Evolutionary conservation across 192 early-diverging fungal species (phyloP).

Genomic region (Jimgerdemannia lactiflua): DNA sequence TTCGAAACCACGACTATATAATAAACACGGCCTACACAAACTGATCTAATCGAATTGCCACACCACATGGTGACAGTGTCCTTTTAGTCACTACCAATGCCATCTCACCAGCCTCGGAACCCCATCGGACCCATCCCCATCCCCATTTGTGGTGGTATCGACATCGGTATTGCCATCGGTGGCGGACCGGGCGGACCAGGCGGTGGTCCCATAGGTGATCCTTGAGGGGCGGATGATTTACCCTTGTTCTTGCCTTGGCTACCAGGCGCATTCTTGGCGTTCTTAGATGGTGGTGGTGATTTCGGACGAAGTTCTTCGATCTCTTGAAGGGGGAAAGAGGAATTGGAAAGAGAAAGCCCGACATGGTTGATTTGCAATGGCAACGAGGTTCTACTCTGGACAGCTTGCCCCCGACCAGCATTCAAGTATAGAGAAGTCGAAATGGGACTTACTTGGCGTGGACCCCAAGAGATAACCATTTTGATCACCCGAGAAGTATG

Average conservation of each 20-base stretch:
- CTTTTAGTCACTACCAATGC: no score
- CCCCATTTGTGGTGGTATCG: background rate
- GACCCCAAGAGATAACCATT: slow-evolving; percentile 24
- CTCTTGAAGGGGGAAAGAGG: slow-evolving; percentile 14
- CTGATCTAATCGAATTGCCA: no score
- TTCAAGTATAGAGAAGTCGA: background rate
- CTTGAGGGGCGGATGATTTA: background rate
- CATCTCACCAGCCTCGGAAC: no score
- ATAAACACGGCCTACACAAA: no score
- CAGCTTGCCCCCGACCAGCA: no score
- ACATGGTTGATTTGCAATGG: background rate
- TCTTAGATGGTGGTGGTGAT: slow-evolving; percentile 43
- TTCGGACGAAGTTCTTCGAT: slow-evolving; percentile 55
- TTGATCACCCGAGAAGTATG: slow-evolving; percentile 22
- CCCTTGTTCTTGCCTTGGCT: background rate
- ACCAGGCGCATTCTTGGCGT: background rate
- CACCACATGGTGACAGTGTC: no score
- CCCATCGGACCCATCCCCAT: background rate
- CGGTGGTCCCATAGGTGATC: background rate
- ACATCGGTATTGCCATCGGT: slow-evolving; percentile 8
- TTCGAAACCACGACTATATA: no score
- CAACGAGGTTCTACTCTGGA: background rate
- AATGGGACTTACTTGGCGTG: slow-evolving; percentile 23
- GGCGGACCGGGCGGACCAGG: background rate
- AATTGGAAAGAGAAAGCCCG: background rate